Base-by-base conservation (phyloP, 2,329 filamentous ascomycete species). In the Aspergillus ochraceoroseus region DNA sequence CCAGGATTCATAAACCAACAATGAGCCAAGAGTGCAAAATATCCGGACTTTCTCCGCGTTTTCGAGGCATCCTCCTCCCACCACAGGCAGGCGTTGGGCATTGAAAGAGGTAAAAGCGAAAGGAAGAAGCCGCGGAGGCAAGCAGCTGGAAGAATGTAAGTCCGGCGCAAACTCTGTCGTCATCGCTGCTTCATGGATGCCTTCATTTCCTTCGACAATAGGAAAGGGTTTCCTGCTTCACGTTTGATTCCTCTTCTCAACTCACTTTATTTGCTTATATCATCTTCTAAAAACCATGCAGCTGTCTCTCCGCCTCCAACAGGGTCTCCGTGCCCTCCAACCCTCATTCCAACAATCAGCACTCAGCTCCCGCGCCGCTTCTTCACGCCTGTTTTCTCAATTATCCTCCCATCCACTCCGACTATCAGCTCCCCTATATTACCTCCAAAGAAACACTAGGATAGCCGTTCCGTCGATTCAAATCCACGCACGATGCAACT, bases 401-500 rank as follows among this genome's bases (percentile, higher is more conserved):
- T 41, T 51, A 13, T 19, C 49, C 47, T 9, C 48, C 37, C 44
- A 48, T 44, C 31, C 41, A 34, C 15, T 18, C 20, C 22, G 43
- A 14, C 36, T 39, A 28, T 36, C 43, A 11, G 33, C 37, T n/a
- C 41, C 29, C 15, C 14, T 39, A 22, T 44, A 14, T 2, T 15
- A n/a, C n/a, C n/a, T 31, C 9, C 25, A 13, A 7, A 38, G 18
- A 29, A 20, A 12, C 9, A 13, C 7, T 44, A 18, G 19, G 36
- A 33, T 39, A 27, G 20, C 30, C 22, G 22, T 40, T 4, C 5
- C 32, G n/a, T 17, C 38, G 29, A 26, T 46, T 38, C 14, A 29
- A 44, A 7, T 34, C 37, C 13, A 47, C 4, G 34, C 46, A 33
- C 58, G 59, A 33, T 44, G 55, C 45, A 65, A 59, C 41, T 67